Base-by-base conservation (phyloP, 139 green algal genomes). In the Marvania coccoides region DNA sequence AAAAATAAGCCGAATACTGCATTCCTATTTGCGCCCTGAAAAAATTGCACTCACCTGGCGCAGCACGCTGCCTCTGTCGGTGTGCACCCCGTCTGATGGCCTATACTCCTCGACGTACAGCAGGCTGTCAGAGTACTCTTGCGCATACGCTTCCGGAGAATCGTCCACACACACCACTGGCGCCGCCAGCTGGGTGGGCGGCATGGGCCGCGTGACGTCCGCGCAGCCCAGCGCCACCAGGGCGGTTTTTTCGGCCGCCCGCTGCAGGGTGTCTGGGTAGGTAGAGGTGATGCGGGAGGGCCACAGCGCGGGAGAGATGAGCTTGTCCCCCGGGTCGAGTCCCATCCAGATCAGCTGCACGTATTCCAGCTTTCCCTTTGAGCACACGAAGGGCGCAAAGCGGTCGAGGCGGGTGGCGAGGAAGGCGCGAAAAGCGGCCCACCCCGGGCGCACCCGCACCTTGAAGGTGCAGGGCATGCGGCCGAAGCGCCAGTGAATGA, bases 341-440 rank as follows among this genome's bases (percentile, higher is more conserved):
- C 66, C 61, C 35, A 48, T 35, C 72, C 72, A 79, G 38, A 79
- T 64, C 37, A 79, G 58, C 72, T 79, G 65, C 10, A 79, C 63
- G 46, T 79, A 79, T 64, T 79, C 72, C 19, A 42, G 51, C 54
- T 79, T 79, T 39, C 72, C 72, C 65, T 79, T 79, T 30, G 33
- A 61, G 60, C 72, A 79, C 31, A 79, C 58, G 58, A 74, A 79
- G 29, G 51, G 31, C 23, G 36, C 37, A 58, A 63, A 79, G 26
- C 56, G 55, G 24, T 65, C 34, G 12, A 13, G 28, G 48, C 73
- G 58, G 33, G 24, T 4, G 24, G 53, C 54, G 53, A 79, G 48
- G 29, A 62, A 74, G 15, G 46, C 31, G n/a, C 65, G 40, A 26
- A 79, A 59, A 19, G 38, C 23, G 23, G 45, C 58, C 72, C 72